Base-by-base conservation (phyloP, 441 rosid species). In the Cnidoscolus chayamansa region DNA sequence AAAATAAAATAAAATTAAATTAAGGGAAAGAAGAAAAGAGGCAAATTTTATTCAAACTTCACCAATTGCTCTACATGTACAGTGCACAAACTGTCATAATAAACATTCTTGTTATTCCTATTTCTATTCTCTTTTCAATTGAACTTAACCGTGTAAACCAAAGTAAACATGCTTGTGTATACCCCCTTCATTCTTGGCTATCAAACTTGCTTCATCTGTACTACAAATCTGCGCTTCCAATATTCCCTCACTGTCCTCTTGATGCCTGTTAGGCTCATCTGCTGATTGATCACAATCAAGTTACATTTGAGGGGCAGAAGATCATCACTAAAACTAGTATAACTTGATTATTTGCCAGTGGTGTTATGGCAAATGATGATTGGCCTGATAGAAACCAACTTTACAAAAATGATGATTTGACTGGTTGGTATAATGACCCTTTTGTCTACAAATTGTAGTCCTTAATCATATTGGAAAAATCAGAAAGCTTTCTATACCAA, bases 371-470 rank as follows among this genome's bases (percentile, higher is more conserved):
- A 50, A 68, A 11, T 19, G 53, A 58, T 45, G 70, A 63, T 43
- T 64, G 58, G 30, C 32, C 19, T 57, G 16, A 19, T 32, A 16
- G 31, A 49, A 37, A 3, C 72, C 50, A 50, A 31, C 67, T 59
- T 59, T 48, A 65, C 57, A 47, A 40, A 25, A 25, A 60, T 60
- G 51, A 59, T 67, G 59, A 62, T 20, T 68, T 68, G 53, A 43
- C 51, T 37, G 48, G 58, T 30, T 54, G 65, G 43, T 63, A 35
- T 13, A 64, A 61, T 37, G 70, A 75, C 12, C n/a, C 11, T 61
- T 10, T 45, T 11, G 62, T 13, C 5, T 48, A 31, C 20, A 50
- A 58, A 5, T 48, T 35, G 31, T 37, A 0, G 53, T 19, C 59
- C 70, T 31, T 65, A 10, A 70, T 56, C 70, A 17, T 47, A 45